Conservation (phyloP, 139 green algal genomes). For the Coelastrella sp. region DNA sequence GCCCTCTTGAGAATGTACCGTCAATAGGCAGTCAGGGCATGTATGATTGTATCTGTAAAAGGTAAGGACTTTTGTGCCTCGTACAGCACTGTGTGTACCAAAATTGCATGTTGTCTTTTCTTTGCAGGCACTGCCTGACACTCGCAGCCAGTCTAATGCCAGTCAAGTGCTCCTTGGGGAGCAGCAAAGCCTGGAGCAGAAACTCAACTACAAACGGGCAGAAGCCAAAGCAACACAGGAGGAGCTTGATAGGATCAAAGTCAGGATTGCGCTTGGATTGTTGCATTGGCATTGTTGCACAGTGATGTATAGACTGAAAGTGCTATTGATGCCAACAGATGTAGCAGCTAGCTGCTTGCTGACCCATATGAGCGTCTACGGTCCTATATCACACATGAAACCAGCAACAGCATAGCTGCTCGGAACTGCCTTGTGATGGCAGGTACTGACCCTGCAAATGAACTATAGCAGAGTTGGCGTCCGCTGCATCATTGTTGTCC, state of each 20-base stretch:
- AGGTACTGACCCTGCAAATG: too few relatives aligned
- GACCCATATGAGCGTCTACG: too few relatives aligned
- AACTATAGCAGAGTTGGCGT: too few relatives aligned
- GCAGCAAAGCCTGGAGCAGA: conserved; percentile 51
- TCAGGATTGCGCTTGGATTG: not conserved
- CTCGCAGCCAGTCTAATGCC: conserved; percentile 36
- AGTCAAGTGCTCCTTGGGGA: conserved; percentile 49
- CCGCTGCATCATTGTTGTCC: not conserved
- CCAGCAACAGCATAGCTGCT: too few relatives aligned
- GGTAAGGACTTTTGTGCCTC: too few relatives aligned
- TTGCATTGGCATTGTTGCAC: too few relatives aligned
- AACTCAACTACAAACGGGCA: conserved; percentile 56
- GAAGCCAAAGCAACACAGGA: conserved; percentile 52
- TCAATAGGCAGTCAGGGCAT: not conserved
- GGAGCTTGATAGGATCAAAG: conserved; percentile 25
- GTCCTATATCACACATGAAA: too few relatives aligned
- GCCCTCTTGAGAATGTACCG: not conserved
- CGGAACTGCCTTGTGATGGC: too few relatives aligned
- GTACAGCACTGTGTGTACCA: not conserved
- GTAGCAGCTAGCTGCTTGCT: too few relatives aligned
- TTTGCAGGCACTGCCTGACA: conserved; percentile 54
- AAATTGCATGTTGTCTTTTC: not conserved
- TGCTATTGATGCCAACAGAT: too few relatives aligned
- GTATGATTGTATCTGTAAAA: not conserved
- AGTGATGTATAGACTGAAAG: too few relatives aligned